phyloP scores from a whole-genome alignment of 805 yeast species.

The Hanseniaspora thailandica region DNA sequence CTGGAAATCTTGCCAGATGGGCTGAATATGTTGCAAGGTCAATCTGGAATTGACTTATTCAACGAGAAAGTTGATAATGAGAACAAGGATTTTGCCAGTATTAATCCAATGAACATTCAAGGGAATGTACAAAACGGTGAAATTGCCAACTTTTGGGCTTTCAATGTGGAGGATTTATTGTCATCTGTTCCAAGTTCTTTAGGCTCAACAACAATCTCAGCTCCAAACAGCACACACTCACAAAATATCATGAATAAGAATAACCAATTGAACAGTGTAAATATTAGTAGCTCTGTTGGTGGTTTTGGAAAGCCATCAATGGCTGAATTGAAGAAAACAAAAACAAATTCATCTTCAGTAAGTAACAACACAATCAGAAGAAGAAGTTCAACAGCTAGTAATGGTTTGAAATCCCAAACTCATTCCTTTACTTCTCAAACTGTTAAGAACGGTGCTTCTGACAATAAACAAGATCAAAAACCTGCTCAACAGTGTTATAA shows the following conservation, averaged over 20 bases:
- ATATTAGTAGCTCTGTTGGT: conserved; percentile 6
- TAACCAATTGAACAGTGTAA: background rate
- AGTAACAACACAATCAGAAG: background rate
- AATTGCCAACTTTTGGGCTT: conserved; percentile 32
- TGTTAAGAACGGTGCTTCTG: background rate
- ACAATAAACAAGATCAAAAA: conserved; percentile 17
- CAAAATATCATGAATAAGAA: background rate
- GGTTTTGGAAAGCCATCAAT: conserved; percentile 12
- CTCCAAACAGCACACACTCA: conserved; percentile 24
- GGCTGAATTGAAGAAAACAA: background rate
- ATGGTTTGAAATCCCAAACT: conserved; percentile 6
- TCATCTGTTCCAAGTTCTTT: conserved; percentile 29
- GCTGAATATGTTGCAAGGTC: conserved; percentile 18
- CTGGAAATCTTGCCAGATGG: conserved; percentile 29
- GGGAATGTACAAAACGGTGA: conserved; percentile 30
- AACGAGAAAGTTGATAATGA: background rate
- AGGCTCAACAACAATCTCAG: conserved; percentile 30
- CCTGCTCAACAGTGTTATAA: conserved; percentile 54
- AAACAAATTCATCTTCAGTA: background rate
- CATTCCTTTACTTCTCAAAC: conserved; percentile 12
- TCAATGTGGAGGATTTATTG: conserved; percentile 29
- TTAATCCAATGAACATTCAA: conserved; percentile 24
- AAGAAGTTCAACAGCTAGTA: conserved; percentile 6
- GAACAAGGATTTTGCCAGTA: background rate
- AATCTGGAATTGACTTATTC: conserved; percentile 9